Base-by-base conservation (phyloP, 2,329 filamentous ascomycete species). In the Cadophora sp. region DNA sequence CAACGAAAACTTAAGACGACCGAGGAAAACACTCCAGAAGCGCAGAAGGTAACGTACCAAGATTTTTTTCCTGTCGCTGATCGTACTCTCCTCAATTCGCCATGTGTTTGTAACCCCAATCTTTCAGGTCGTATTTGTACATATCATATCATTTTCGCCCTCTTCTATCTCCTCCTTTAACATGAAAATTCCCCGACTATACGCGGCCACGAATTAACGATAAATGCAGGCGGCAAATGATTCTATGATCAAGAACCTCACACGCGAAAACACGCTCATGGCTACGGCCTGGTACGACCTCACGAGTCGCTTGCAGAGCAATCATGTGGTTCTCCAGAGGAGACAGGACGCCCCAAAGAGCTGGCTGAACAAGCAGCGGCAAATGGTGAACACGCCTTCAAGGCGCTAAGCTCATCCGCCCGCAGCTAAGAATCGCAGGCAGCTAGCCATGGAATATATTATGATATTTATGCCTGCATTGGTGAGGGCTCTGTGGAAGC, bases 271-370 rank as follows among this genome's bases (percentile, higher is more conserved):
- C 78, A 86, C 86, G 48, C 85, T 96, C 77, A 93, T 97, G 75
- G 84, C 90, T 29, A 91, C 89, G n/a, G 93, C 93, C 1, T 97
- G 92, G 92, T 94, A 94, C 80, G 92, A 95, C 79, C 86, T 96
- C 75, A 89, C 90, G 29, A 90, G 86, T 77, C 85, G 93, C 62
- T 80, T 97, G 73, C 92, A 96, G 80, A 94, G 91, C 81, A 95
- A 94, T 78, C 92, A 92, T 70, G 90, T 95, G 51, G 88, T 92
- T 65, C 81, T 97, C 70, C 91, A 94, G 77, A 84, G 93, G 72
- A 86, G 91, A 73, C 88, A 88, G 73, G 92, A 95, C 74, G 86
- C 87, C 73, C 91, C 92, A 16, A 91, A 89, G 80, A 94, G 92
- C 80, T 97, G 92, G 92, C 81, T 97, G 74, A 92, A 92, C 76